Conservation (phyloP, 768 basidiomycete species). For the Mycena rebaudengoi region DNA sequence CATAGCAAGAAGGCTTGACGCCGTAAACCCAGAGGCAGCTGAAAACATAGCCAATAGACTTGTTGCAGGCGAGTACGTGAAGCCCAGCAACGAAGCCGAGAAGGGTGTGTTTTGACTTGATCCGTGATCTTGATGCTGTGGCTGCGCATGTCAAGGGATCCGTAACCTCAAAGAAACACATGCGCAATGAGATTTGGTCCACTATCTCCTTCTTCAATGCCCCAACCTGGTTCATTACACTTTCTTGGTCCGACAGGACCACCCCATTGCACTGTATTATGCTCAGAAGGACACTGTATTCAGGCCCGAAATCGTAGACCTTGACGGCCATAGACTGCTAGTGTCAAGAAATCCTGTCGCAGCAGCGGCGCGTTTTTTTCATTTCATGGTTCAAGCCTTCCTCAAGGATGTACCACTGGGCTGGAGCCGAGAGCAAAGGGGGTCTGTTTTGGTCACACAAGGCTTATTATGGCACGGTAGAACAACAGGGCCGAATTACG, state of each 20-base stretch:
- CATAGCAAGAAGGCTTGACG: constrained; percentile 31
- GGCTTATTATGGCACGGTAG: constrained; percentile 39
- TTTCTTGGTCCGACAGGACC: constrained; percentile 40
- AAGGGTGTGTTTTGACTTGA: constrained; percentile 42
- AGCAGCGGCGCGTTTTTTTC: constrained; percentile 30
- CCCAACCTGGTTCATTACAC: constrained; percentile 45
- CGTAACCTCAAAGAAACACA: constrained; percentile 35
- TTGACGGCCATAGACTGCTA: neutral
- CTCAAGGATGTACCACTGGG: constrained; percentile 23
- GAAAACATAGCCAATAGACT: constrained; percentile 28
- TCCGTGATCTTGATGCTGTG: constrained; percentile 46
- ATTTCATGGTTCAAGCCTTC: constrained; percentile 26
- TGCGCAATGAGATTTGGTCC: constrained; percentile 44
- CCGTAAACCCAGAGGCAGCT: constrained; percentile 33
- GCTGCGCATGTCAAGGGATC: constrained; percentile 39
- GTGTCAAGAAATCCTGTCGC: constrained; percentile 25
- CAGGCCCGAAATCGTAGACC: constrained; percentile 12
- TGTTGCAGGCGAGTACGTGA: constrained; percentile 31
- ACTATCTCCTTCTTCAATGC: constrained; percentile 30
- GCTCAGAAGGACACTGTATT: constrained; percentile 33
- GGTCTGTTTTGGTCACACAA: constrained; percentile 29
- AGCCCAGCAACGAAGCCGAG: constrained; percentile 39
- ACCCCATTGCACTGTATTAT: constrained; percentile 44
- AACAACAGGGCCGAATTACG: constrained; percentile 38
- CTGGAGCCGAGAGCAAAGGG: neutral